Conservation (phyloP, 345 rosid genomes). For the Gossypium longicalyx region DNA sequence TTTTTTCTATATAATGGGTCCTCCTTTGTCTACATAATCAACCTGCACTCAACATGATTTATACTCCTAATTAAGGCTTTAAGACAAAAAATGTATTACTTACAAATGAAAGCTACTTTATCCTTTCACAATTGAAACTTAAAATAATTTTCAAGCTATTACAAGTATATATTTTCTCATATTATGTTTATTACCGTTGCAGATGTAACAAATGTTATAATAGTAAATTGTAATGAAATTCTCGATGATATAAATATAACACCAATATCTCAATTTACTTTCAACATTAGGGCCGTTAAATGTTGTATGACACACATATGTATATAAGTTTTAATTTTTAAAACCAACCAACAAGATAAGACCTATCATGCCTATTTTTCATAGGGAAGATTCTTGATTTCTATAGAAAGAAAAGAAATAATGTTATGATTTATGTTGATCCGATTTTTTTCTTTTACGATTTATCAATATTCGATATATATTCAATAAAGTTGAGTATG, state of each 20-base stretch:
- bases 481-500: neutral
- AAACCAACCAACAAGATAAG: neutral
- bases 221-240: no score
- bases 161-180: neutral
- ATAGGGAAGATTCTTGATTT: neutral
- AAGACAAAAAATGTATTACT: neutral
- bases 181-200: no score
- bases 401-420: neutral
- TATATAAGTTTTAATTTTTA: neutral
- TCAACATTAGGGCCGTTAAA: neutral
- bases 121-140: neutral
- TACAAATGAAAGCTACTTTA: neutral
- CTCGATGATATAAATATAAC: neutral
- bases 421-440: no score
- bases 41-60: slow-evolving; percentile 7
- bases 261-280: neutral
- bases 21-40: neutral
- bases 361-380: neutral
- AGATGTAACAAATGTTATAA: no score
- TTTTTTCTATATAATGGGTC: neutral
- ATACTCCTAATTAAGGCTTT: slow-evolving; percentile 4
- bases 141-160: neutral
- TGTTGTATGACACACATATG: neutral
- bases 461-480: neutral
- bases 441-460: neutral